Evolutionary conservation across 2,329 filamentous ascomycete genomes (phyloP), one percentile per base, ranked within the genome.

Genomic region (Fusarium virguliforme): DNA sequence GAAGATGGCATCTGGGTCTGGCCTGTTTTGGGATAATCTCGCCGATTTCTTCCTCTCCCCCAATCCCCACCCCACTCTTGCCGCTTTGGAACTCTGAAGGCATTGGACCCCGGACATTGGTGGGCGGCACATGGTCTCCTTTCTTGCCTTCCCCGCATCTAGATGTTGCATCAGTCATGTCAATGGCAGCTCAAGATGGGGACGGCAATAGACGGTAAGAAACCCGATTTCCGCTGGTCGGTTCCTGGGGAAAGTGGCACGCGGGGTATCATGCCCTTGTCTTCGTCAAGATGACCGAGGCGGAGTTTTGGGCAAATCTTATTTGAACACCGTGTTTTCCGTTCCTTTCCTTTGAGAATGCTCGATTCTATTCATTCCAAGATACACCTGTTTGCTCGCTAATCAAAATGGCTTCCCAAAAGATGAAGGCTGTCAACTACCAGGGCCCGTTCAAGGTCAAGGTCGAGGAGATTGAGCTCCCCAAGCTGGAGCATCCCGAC

Each of bases 351-450:
- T 26, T 13, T 54, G 43, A 30, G 43, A 13, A 10, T 30, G 18
- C 28, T 30, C 28, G 8, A 30, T 30, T 30, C 28, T 30, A 30
- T 30, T 48, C 43, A 48, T 54, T 30, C 18, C 18, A 18, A 18
- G 18, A 18, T 18, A 18, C 18, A 18, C 18, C n/a, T 28, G 10
- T 18, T 32, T 26, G 8, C 24, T 48, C 5, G 6, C 15, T 12
- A 12, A 59, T 53, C 65, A 74, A 50, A 32, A 76, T 76, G 74
- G 48, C 74, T 41, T 35, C 71, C 1, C 55, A 75, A 6, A 74
- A 81, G 28, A 90, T 90, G 89, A 89, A 89, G 79, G 89, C 88
- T 10, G 83, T 91, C 61, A 88, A 89, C 74, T 91, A 91, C 72
- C 85, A 88, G 48, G 88, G 88, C 1, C 86, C 89, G 0, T 88